phyloP scores from a whole-genome alignment of 2,329 filamentous ascomycete genomes.

The Fusarium anthophilum region DNA sequence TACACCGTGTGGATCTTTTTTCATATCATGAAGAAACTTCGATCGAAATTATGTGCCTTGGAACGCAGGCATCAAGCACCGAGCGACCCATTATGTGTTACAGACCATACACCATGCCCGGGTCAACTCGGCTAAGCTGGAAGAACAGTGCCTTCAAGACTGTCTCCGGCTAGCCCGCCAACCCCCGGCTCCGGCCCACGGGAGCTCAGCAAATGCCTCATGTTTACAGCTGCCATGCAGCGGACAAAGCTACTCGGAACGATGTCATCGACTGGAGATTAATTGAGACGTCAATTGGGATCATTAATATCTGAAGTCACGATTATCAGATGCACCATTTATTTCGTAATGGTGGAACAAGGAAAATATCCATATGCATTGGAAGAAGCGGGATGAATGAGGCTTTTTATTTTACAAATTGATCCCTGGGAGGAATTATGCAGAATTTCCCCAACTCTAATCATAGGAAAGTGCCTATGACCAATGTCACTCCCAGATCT shows the following conservation, averaged over 20 bases:
- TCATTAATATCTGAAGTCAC: not conserved
- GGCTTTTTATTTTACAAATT: conserved; percentile 57
- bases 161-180: conserved; percentile 39
- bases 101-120: conserved; percentile 12
- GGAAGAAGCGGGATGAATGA: conserved; percentile 52
- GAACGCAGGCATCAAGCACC: conserved; percentile 39
- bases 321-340: not conserved
- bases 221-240: conserved; percentile 22
- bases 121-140: conserved; percentile 44
- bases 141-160: conserved; percentile 35
- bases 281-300: conserved; percentile 33
- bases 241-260: conserved; percentile 1
- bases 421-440: conserved; percentile 48
- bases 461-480: conserved; percentile 47
- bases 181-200: conserved; percentile 43
- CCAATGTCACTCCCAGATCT: conserved; percentile 49
- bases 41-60: conserved; percentile 40
- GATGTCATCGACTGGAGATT: conserved; percentile 31
- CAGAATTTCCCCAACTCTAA: conserved; percentile 49
- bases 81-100: conserved; percentile 27
- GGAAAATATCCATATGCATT: conserved; percentile 45
- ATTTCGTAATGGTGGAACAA: conserved; percentile 30
- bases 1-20: conserved; percentile 46
- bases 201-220: conserved; percentile 47
- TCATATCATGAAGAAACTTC: conserved; percentile 19